phyloP scores from a whole-genome alignment of 179 eudicot species.

The Monotropa hypopitys region DNA sequence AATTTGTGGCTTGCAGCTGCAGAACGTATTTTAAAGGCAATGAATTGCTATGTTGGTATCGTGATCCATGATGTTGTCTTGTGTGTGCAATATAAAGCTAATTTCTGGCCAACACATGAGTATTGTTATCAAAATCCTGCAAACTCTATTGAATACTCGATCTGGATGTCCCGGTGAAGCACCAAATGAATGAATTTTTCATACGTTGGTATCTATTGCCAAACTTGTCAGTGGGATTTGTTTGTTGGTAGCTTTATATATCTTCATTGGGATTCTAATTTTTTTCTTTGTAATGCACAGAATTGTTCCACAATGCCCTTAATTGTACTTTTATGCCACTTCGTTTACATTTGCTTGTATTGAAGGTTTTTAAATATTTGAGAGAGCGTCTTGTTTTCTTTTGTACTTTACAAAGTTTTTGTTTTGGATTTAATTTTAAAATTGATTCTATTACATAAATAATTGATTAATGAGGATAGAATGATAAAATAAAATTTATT shows the following conservation, averaged over 20 bases:
- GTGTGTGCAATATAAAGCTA: conserved; percentile 86
- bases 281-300: conserved; percentile 5
- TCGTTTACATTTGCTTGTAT: conserved; percentile 6
- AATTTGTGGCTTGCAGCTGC: background rate
- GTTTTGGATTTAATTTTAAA: no score
- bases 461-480: no score
- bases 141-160: conserved; percentile 49
- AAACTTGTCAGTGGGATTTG: background rate
- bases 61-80: conserved; percentile 30
- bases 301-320: background rate
- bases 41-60: background rate
- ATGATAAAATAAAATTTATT: no score
- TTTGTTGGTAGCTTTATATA: background rate
- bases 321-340: background rate
- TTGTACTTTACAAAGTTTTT: no score
- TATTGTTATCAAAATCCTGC: conserved; percentile 79
- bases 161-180: conserved; percentile 25
- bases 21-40: background rate
- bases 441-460: no score
- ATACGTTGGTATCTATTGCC: background rate
- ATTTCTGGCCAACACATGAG: conserved; percentile 92
- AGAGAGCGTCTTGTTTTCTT: background rate
- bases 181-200: conserved; percentile 7
- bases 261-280: background rate
- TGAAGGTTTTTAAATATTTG: background rate